Evolutionary conservation across 345 rosid genomes (phyloP), one percentile per base, ranked within the genome.

Genomic region (Acer yangbiense): DNA sequence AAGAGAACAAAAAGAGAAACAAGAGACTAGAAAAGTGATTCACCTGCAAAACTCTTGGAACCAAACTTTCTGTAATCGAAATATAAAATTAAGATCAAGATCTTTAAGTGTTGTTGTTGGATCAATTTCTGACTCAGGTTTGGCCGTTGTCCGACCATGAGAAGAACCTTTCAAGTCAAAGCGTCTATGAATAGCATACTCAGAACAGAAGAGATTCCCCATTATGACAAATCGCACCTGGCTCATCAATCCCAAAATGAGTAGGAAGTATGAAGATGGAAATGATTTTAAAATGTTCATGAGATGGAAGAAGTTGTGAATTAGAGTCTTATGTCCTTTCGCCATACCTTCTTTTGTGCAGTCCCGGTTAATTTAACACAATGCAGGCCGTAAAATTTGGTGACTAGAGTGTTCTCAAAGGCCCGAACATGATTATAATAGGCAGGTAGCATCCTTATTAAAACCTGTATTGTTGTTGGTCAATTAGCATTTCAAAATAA

Each of bases 151-250:
- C 6, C 98, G 97, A 73, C 99, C 99, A 76, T 94, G 98, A 68
- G 98, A 96, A 32, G 99, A 96, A 73, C 99, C 99, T 88, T 96
- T 96, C 80, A 96, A 85, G 83, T 96, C 99, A 39, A 94, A 96
- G 55, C 97, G 92, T 74, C 98, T 88, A 81, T 96, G 98, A 69
- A 96, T 89, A 58, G 86, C 79, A 79, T 88, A 83, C 71, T 85
- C 88, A 9, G 97, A 87, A 82, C 95, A 89, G 81, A 96, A 94
- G 75, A 96, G 87, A 80, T 96, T 96, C 73, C 99, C 99, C 96
- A 95, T 95, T 63, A 93, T 91, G 76, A 93, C 94, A 83, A 95
- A 95, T 50, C 98, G 84, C 55, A 93, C 97, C 98, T 95, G 88
- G 58, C 60, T 43, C 79, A 81, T 65, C 13, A 32, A 80, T 64